These are phyloP conservation scores for Schwanniomyces etchellsii DNA, from an alignment of 1,139 yeast species.

Conservation along the genomic window DNA sequence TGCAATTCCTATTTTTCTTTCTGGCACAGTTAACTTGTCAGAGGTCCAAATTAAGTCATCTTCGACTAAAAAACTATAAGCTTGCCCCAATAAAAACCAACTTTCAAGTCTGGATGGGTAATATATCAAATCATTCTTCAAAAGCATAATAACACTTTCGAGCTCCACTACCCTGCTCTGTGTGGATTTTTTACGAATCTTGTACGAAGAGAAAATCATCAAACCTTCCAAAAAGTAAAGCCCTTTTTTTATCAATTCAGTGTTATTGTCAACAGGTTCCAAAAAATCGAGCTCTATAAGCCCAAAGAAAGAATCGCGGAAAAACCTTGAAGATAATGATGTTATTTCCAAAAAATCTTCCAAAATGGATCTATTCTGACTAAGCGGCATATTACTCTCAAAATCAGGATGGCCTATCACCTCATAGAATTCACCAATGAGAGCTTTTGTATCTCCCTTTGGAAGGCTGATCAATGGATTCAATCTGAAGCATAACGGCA, in stretches of 20 bases:
- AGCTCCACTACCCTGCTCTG: constrained; percentile 80
- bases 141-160: constrained; percentile 62
- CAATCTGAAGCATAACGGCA: constrained; percentile 55
- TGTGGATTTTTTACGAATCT: constrained; percentile 63
- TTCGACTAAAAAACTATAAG: constrained; percentile 74
- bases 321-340: constrained; percentile 38
- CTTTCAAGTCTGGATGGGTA: constrained; percentile 70
- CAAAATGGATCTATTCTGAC: constrained; percentile 39
- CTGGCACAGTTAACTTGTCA: constrained; percentile 66
- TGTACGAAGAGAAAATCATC: constrained; percentile 59
- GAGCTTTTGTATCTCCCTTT: constrained; percentile 64
- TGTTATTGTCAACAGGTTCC: constrained; percentile 7
- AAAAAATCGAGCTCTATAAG: constrained; percentile 31
- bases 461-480: constrained; percentile 55
- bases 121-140: constrained; percentile 62
- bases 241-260: constrained; percentile 37
- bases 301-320: constrained; percentile 59
- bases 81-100: constrained; percentile 82
- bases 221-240: constrained; percentile 72
- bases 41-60: constrained; percentile 90
- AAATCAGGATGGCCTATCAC: constrained; percentile 65
- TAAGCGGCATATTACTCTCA: constrained; percentile 27
- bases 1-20: constrained; percentile 60
- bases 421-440: constrained; percentile 68
- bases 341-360: constrained; percentile 50